Evolutionary conservation across 1,284 basidiomycete species (phyloP), one percentile per base, ranked within the genome.

Genomic region (Leccinum pseudoinsigne): DNA sequence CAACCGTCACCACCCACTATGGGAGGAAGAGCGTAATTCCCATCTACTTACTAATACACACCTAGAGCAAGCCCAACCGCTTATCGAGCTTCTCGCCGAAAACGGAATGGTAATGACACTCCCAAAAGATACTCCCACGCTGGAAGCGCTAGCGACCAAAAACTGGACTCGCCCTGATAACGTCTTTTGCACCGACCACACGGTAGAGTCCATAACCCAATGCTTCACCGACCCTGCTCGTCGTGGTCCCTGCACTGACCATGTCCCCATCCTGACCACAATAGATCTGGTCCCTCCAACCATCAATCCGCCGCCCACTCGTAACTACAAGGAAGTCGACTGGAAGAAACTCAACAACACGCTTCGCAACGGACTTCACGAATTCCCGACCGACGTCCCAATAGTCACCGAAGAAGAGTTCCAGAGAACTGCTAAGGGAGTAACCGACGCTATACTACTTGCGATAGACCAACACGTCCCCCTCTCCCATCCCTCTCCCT

Each of bases 1-100:
- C 9, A 63, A 63, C n/a, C 3, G 4, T 0, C 82, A 85, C 66
- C 80, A 84, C 70, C 23, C 23, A 23, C 23, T 23, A 23, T 23
- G 23, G 23, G 23, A 23, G 23, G 23, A 23, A 23, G 23, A 23
- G 23, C 23, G 23, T 23, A 23, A 23, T 23, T 23, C 23, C 4
- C 23, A 23, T 23, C 23, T 23, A 23, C 23, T 23, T 23, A 23
- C 23, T 23, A 23, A 26, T 26, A 26, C 26, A 26, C 26, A 65
- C 4, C 58, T 64, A 1, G 18, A 53, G 0, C 6, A 6, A 2
- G 12, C 61, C 0, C 45, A 64, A 51, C 58, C 56, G 0, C 57
- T 66, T 0, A 16, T 68, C 0, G 23, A 47, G 6, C 57, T 66
- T 0, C 45, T 66, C 0, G 56, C 59, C 0, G 58, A 68, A 5